Evolutionary conservation across 1,284 basidiomycete species (phyloP).

Genomic region (Fomitopsis betulina): DNA sequence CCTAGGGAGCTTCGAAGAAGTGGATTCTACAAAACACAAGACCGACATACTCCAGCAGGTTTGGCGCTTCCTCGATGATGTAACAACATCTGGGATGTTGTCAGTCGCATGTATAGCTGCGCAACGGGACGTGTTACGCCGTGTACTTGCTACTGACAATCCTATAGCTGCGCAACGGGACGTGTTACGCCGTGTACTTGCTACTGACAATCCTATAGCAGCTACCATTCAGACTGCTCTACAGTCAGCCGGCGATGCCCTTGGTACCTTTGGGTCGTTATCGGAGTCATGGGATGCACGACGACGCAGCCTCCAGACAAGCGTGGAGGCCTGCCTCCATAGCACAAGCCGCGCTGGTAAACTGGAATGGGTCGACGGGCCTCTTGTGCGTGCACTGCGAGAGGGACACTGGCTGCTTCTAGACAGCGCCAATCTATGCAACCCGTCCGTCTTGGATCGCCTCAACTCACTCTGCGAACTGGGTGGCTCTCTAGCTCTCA

Average conservation of each 20-base stretch:
- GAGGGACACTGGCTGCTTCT: constrained; percentile 89
- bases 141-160: not conserved
- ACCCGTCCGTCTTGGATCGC: constrained; percentile 92
- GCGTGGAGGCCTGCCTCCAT: constrained; percentile 9
- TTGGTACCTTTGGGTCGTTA: constrained; percentile 5
- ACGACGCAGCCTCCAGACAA: constrained; percentile 5
- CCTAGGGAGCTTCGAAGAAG: constrained; percentile 94
- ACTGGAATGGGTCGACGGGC: constrained; percentile 97
- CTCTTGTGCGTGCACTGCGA: constrained; percentile 86
- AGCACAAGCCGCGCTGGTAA: constrained; percentile 37
- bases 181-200: not conserved
- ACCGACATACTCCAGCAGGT: constrained; percentile 36
- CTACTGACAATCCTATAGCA: not conserved
- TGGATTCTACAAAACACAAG: constrained; percentile 45
- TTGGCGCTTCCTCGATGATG: constrained; percentile 34
- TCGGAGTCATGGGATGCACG: constrained; percentile 6
- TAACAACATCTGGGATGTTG: constrained; percentile 34
- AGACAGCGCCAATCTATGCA: constrained; percentile 94
- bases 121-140: constrained; percentile 4
- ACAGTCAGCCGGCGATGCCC: not conserved
- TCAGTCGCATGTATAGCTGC: constrained; percentile 21
- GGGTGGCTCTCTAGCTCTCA: constrained; percentile 78
- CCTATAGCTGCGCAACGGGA: constrained; percentile 5
- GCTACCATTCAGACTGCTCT: not conserved
- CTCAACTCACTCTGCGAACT: constrained; percentile 96